phyloP scores from a whole-genome alignment of 1,284 basidiomycete species.

The Irpex sp. region DNA sequence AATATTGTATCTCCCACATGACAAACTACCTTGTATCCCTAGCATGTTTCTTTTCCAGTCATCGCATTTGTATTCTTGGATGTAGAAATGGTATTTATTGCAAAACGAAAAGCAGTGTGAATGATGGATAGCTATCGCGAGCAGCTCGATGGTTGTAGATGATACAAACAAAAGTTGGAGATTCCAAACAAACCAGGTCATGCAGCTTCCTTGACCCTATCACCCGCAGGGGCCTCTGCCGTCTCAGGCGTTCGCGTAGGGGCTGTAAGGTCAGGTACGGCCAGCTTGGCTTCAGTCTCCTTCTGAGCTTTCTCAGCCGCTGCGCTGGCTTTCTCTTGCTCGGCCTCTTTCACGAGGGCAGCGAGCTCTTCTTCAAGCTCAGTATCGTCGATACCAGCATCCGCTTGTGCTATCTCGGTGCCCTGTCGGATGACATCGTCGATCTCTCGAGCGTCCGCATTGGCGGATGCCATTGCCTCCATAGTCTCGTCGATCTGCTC shows the following conservation, averaged over 20 bases:
- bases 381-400: slow-evolving; percentile 47
- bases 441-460: slow-evolving; percentile 79
- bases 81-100: not conserved
- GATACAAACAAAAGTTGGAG: not conserved
- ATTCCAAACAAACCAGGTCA: not conserved
- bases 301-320: slow-evolving; percentile 31
- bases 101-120: not conserved
- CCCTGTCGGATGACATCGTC: slow-evolving; percentile 75
- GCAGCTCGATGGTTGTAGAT: too few species aligned
- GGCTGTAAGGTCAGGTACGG: not conserved
- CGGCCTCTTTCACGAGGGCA: slow-evolving; percentile 46
- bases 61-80: not conserved
- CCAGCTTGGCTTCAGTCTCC: slow-evolving; percentile 6
- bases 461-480: slow-evolving; percentile 80
- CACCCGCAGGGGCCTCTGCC: not conserved
- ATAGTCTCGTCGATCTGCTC: slow-evolving; percentile 83
- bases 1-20: not conserved
- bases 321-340: slow-evolving; percentile 40
- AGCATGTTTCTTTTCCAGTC: not conserved
- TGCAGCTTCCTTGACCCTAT: not conserved
- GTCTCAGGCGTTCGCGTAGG: not conserved
- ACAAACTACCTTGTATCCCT: slow-evolving; percentile 3
- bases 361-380: slow-evolving; percentile 62
- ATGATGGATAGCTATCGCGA: not conserved
- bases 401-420: slow-evolving; percentile 52